These are phyloP conservation scores for Populus deltoides DNA, from an alignment of 345 rosid genomes.

Conservation along the genomic window DNA sequence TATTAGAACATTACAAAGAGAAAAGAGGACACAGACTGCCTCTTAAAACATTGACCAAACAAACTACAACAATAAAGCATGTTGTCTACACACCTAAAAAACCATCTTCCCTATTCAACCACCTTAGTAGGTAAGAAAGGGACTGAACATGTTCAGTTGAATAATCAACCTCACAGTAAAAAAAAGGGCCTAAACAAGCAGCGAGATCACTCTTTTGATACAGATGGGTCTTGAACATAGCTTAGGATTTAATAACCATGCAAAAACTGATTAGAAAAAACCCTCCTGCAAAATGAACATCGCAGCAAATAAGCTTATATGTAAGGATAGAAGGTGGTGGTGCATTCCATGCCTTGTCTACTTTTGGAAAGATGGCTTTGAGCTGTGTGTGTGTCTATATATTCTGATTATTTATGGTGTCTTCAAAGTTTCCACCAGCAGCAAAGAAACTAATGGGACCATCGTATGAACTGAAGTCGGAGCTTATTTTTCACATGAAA, in stretches of 20 bases:
- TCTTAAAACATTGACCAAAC: slow-evolving; percentile 28
- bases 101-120: slow-evolving; percentile 14
- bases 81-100: slow-evolving; percentile 27
- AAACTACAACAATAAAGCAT: slow-evolving; percentile 24
- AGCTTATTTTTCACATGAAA: slow-evolving; percentile 41
- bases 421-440: background rate
- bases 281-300: slow-evolving; percentile 44
- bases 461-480: background rate
- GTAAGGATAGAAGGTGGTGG: slow-evolving; percentile 28
- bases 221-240: slow-evolving; percentile 43
- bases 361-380: background rate
- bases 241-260: slow-evolving; percentile 28
- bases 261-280: slow-evolving; percentile 18
- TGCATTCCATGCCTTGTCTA: slow-evolving; percentile 24
- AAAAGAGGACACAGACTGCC: slow-evolving; percentile 32
- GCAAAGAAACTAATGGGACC: background rate
- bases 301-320: slow-evolving; percentile 38
- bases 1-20: slow-evolving; percentile 2
- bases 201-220: slow-evolving; percentile 31
- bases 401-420: slow-evolving; percentile 5
- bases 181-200: slow-evolving; percentile 19
- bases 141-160: slow-evolving; percentile 13
- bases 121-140: slow-evolving; percentile 6
- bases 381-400: background rate
- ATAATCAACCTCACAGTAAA: slow-evolving; percentile 23